Percentiles rank a stretch among this genome's conserved stretches.
Evolutionary conservation across 2,329 filamentous ascomycete species (phyloP).

Genomic region (Epichloe amarillans): DNA sequence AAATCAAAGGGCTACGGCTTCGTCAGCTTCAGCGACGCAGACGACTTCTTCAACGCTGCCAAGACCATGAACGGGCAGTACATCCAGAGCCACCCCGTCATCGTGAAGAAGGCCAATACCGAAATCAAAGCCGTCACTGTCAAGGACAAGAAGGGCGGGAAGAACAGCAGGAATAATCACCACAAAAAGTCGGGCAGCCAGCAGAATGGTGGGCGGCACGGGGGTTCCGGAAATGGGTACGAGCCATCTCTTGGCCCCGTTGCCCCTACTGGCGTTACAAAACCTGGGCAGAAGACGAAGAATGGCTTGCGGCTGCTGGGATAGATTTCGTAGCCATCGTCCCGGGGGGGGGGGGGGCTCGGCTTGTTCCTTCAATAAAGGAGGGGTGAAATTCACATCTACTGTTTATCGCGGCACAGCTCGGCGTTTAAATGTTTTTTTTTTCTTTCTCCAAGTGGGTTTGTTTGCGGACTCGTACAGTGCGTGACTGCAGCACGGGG

Average conservation of each 20-base stretch:
- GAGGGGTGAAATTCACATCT: no score
- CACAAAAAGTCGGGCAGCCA: not conserved
- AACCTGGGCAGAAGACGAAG: conserved; percentile 55
- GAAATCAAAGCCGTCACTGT: conserved; percentile 71
- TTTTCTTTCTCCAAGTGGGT: not conserved
- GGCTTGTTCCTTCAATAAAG: no score
- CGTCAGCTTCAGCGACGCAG: conserved; percentile 86
- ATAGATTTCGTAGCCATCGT: conserved; percentile 18
- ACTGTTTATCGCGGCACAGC: not conserved
- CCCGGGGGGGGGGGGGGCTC: no score
- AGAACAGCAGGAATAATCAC: conserved; percentile 24
- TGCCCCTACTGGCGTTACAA: conserved; percentile 39
- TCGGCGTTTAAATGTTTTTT: not conserved
- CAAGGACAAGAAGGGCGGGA: conserved; percentile 39
- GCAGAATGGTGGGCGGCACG: conserved; percentile 13
- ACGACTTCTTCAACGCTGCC: conserved; percentile 91
- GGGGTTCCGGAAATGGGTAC: conserved; percentile 23
- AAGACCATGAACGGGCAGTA: conserved; percentile 99
- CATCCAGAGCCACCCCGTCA: conserved; percentile 89
- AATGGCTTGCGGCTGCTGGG: conserved; percentile 49
- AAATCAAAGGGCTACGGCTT: conserved; percentile 97
- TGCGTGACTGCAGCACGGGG: no score
- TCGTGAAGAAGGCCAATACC: conserved; percentile 76
- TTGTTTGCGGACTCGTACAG: no score
- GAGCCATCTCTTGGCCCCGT: conserved; percentile 38